Conservation (phyloP, 768 basidiomycete genomes). For the Arthromyces matolae region DNA sequence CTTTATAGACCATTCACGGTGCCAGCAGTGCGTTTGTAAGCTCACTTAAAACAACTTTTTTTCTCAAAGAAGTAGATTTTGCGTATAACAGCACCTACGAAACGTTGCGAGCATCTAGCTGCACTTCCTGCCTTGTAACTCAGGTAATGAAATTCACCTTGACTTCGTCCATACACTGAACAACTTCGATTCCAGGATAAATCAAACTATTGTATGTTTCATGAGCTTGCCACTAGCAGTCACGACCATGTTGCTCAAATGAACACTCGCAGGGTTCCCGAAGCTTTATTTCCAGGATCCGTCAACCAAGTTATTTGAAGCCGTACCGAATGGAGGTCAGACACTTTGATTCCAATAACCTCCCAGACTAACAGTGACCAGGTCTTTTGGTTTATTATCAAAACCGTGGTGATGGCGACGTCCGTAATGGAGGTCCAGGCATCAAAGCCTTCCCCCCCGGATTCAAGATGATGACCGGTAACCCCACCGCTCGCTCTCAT, state of each 20-base stretch:
- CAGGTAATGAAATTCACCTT: slow-evolving; percentile 19
- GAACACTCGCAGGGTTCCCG: slow-evolving; percentile 31
- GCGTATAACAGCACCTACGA: slow-evolving; percentile 31
- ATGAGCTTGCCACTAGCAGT: not conserved
- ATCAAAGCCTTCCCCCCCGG: slow-evolving; percentile 41
- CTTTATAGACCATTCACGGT: slow-evolving; percentile 34
- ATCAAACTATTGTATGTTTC: slow-evolving; percentile 36
- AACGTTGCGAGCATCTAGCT: slow-evolving; percentile 31
- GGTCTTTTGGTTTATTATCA: slow-evolving; percentile 41
- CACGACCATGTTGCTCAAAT: not conserved
- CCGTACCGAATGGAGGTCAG: slow-evolving; percentile 35
- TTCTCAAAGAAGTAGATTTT: slow-evolving; percentile 25
- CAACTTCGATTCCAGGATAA: slow-evolving; percentile 25
- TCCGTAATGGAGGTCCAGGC: slow-evolving; percentile 35
- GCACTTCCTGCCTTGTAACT: slow-evolving; percentile 35
- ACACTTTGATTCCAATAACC: not conserved
- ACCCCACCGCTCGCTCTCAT: slow-evolving; percentile 32
- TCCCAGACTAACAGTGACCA: slow-evolving; percentile 4
- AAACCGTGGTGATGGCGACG: slow-evolving; percentile 37
- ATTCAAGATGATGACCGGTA: slow-evolving; percentile 41
- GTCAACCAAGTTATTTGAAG: slow-evolving; percentile 31
- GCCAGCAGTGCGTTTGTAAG: slow-evolving; percentile 27
- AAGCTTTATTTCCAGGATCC: slow-evolving; percentile 41
- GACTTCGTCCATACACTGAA: not conserved
- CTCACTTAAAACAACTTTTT: not conserved